Percentiles rank a stretch among this genome's conserved stretches.
Evolutionary conservation across 176 grass and related monocot species (phyloP).

Genomic region (Melocanna baccifera): DNA sequence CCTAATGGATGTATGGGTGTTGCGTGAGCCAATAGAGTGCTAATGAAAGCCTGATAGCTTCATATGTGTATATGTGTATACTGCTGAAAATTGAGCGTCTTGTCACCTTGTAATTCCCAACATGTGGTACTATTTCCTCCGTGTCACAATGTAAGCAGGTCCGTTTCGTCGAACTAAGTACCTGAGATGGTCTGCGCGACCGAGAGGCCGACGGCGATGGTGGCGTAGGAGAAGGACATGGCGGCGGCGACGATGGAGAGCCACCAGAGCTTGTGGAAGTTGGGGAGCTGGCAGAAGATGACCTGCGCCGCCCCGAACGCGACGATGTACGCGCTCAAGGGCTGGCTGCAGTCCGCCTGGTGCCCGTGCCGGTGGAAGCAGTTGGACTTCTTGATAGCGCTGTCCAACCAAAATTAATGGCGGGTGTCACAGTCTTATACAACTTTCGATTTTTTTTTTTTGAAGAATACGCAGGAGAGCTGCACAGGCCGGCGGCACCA

Average conservation of each 20-base stretch:
- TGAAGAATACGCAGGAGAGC: too few species aligned
- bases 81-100: too few species aligned
- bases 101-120: too few species aligned
- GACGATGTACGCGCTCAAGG: constrained; percentile 62
- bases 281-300: constrained; percentile 67
- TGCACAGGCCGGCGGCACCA: background rate
- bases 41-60: too few species aligned
- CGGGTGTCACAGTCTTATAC: background rate
- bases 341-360: constrained; percentile 55
- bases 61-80: too few species aligned
- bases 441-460: background rate
- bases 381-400: constrained; percentile 66
- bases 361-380: constrained; percentile 62
- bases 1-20: too few species aligned
- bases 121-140: background rate
- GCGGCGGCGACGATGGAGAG: constrained; percentile 72
- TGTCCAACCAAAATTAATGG: background rate
- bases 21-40: too few species aligned
- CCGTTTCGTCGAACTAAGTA: background rate
- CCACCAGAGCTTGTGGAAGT: constrained; percentile 79
- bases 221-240: constrained; percentile 79
- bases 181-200: constrained; percentile 35
- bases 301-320: constrained; percentile 68
- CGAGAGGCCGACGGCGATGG: constrained; percentile 65
- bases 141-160: background rate